Percentiles rank a stretch among this genome's conserved stretches.
Conservation (phyloP, 331 rosid species). For the Stylosanthes scabra region DNA sequence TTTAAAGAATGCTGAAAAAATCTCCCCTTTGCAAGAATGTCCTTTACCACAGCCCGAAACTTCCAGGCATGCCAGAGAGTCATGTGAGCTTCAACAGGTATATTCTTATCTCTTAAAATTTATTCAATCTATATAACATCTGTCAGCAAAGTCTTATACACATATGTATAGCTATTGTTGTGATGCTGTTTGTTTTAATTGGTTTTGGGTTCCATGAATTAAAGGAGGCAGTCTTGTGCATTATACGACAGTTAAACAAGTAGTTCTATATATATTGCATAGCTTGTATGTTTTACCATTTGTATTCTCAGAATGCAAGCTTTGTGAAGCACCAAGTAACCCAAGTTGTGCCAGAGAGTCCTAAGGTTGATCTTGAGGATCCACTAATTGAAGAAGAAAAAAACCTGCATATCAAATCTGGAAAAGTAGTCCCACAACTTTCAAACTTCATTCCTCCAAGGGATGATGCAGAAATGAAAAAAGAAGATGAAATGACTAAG, state of each 20-base stretch:
- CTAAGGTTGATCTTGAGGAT: slow-evolving; percentile 45
- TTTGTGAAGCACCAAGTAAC: slow-evolving; percentile 42
- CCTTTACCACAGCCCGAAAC: slow-evolving; percentile 46
- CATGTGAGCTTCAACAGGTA: slow-evolving; percentile 58
- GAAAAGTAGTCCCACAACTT: slow-evolving; percentile 39
- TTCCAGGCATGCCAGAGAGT: slow-evolving; percentile 40
- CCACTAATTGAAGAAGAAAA: slow-evolving; percentile 40
- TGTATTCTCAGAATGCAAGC: slow-evolving; percentile 49
- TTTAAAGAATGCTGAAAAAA: slow-evolving; percentile 51
- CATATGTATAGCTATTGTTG: background rate
- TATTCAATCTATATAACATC: background rate
- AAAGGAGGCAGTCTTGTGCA: background rate
- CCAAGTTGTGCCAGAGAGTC: slow-evolving; percentile 39
- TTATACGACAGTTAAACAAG: slow-evolving; percentile 20
- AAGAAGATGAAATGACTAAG: slow-evolving; percentile 73
- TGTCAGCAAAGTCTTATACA: background rate
- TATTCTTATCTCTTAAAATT: slow-evolving; percentile 28
- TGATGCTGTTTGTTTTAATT: background rate
- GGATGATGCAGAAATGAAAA: slow-evolving; percentile 44
- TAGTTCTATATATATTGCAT: slow-evolving; percentile 32
- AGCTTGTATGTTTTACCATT: slow-evolving; percentile 29
- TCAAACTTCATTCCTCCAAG: slow-evolving; percentile 42
- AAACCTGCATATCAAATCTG: slow-evolving; percentile 35
- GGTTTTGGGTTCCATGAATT: slow-evolving; percentile 27
- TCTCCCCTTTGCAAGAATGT: slow-evolving; percentile 38